phyloP scores from a whole-genome alignment of 2,329 filamentous ascomycete species.

The Phoma sp. region DNA sequence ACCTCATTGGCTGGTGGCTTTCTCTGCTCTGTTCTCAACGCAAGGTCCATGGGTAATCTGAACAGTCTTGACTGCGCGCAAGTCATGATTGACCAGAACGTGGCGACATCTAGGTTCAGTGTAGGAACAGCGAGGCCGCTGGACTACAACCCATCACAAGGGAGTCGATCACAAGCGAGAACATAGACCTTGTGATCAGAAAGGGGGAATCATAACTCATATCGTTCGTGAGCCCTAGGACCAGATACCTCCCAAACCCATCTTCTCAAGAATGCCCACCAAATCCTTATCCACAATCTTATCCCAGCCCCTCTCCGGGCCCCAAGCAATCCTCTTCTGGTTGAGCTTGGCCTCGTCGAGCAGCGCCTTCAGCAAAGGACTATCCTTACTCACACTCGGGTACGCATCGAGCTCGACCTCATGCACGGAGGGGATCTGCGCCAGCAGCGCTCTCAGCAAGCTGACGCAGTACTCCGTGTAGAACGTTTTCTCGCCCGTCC shows the following conservation, averaged over 20 bases:
- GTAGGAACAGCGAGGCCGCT: too few relatives aligned
- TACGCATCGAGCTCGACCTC: slow-evolving; percentile 74
- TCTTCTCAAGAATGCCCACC: slow-evolving; percentile 33
- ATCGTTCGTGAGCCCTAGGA: not conserved
- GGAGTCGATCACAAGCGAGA: not conserved
- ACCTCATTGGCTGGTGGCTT: too few relatives aligned
- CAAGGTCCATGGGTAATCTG: too few relatives aligned
- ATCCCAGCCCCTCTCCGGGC: slow-evolving; percentile 69
- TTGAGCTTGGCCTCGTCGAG: slow-evolving; percentile 58
- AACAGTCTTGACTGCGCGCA: too few relatives aligned
- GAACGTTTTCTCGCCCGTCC: slow-evolving; percentile 65
- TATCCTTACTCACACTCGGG: slow-evolving; percentile 67
- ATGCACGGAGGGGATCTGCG: slow-evolving; percentile 61
- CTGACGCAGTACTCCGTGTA: slow-evolving; percentile 70
- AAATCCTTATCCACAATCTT: slow-evolving; percentile 40
- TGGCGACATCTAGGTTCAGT: too few relatives aligned
- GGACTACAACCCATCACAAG: too few relatives aligned
- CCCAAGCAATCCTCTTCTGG: slow-evolving; percentile 67
- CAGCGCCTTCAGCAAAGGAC: slow-evolving; percentile 68
- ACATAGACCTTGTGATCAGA: not conserved
- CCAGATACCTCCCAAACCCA: slow-evolving; percentile 26
- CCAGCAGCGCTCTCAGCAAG: slow-evolving; percentile 64
- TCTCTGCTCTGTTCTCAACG: too few relatives aligned
- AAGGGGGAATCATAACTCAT: not conserved
- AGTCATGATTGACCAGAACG: too few relatives aligned